phyloP scores from a whole-genome alignment of 257 asterid species.

The Salvia splendens region DNA sequence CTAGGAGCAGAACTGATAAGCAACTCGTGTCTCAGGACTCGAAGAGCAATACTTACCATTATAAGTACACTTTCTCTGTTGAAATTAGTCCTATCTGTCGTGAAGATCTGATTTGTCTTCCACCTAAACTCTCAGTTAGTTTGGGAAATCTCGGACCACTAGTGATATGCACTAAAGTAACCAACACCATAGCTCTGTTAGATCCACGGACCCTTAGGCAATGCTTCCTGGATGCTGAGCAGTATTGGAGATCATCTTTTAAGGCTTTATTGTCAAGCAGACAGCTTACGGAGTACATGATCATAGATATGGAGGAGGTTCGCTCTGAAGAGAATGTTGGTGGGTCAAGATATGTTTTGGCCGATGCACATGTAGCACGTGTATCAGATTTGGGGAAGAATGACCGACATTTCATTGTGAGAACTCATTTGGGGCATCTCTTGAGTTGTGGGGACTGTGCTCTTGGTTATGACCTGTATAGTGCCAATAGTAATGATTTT shows the following conservation, averaged over 20 bases:
- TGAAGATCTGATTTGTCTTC: constrained; percentile 60
- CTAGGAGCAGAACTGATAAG: constrained; percentile 42
- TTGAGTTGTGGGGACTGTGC: constrained; percentile 57
- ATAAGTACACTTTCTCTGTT: constrained; percentile 52
- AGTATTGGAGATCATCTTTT: constrained; percentile 49
- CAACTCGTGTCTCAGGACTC: constrained; percentile 56
- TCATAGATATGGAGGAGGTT: constrained; percentile 43
- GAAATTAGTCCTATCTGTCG: constrained; percentile 57
- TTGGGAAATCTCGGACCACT: constrained; percentile 56
- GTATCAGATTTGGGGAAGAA: constrained; percentile 57
- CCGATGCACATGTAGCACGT: constrained; percentile 59
- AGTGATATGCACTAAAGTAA: constrained; percentile 52
- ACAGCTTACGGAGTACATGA: constrained; percentile 51
- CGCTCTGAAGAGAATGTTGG: constrained; percentile 46
- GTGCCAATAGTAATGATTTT: constrained; percentile 46
- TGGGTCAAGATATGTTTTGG: constrained; percentile 44
- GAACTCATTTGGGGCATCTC: constrained; percentile 60
- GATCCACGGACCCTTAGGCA: constrained; percentile 49
- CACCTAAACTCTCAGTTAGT: constrained; percentile 42
- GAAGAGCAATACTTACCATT: constrained; percentile 47
- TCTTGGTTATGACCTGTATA: constrained; percentile 55
- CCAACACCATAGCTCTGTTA: constrained; percentile 42
- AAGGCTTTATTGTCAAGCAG: constrained; percentile 51
- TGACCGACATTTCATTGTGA: constrained; percentile 34
- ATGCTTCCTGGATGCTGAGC: constrained; percentile 48